Base-by-base conservation (phyloP, 208 protist genomes). In the Leishmania amazonensis region DNA sequence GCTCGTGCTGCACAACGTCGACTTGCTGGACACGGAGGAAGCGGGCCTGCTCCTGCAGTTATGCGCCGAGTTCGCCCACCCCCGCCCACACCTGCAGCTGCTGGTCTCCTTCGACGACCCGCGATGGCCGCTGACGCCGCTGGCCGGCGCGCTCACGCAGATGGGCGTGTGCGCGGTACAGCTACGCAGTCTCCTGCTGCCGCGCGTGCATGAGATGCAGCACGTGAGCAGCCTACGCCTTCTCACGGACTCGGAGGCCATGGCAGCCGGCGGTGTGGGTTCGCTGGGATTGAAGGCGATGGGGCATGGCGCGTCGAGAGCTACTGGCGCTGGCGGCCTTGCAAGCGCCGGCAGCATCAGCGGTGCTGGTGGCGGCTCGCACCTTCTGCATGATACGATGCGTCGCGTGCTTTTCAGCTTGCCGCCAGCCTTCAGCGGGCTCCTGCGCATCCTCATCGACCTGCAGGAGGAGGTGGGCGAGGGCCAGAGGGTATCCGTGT, bases 351-450 rank as follows among this genome's bases (percentile, higher is more conserved):
- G 45, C 28, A 40, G 47, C 13, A 64, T 38, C 24, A n/a, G 57
- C 57, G 57, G 57, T 62, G 19, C 60, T 15, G n/a, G 60, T 67
- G n/a, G 60, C 15, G 62, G 49, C 45, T 79, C 81, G 5, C 80
- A 95, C 4, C 92, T 92, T 3, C 75, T 95, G 75, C 87, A 91
- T n/a, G 94, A 97, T 79, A 97, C 94, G 7, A 88, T 97, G 74
- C 85, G 89, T 35, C 92, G 94, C 65, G 86, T 96, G 49, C 86
- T 97, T 9, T 90, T 90, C 81, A 95, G 91, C 75, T 80, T 97
- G 0, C 94, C 94, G 3, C 74, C 79, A 6, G 80, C 87, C 45
- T 97, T 97, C 79, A 87, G 80, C 65, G 80, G 88, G n/a, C 81
- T 95, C 31, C 78, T 97, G 58, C 85, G 85, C 35, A 84, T 92